phyloP scores from a whole-genome alignment of 2,329 filamentous ascomycete genomes.

The Aspergillus thermomutatus region DNA sequence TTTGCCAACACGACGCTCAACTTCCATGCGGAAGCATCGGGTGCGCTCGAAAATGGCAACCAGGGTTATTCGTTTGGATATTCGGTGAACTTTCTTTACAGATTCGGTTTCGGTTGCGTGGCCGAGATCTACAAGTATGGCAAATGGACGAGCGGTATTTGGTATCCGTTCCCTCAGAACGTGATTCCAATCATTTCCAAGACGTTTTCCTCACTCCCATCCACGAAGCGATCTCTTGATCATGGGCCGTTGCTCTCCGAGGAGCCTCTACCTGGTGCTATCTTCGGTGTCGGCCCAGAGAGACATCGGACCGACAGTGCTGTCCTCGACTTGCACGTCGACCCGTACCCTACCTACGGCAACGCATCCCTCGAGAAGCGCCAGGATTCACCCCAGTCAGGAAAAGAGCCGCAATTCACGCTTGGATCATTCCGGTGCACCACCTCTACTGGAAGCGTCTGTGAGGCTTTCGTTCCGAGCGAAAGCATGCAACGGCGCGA shows the following conservation, averaged over 20 bases:
- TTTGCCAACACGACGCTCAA: neutral
- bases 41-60: neutral
- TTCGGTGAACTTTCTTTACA: neutral
- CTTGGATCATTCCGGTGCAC: neutral
- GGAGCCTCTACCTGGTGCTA: neutral
- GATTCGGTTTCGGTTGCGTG: neutral
- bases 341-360: neutral
- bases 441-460: neutral
- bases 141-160: neutral
- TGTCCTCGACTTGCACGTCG: neutral
- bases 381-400: neutral
- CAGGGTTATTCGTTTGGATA: neutral
- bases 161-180: neutral
- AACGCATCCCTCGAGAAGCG: neutral
- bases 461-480: neutral
- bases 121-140: neutral
- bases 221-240: neutral
- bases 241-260: neutral
- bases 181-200: neutral
- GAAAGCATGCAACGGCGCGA: neutral
- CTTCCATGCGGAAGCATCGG: neutral
- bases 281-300: neutral
- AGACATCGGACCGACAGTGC: neutral
- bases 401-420: neutral
- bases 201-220: neutral